Base-by-base conservation (phyloP, 768 basidiomycete genomes). In the Strobilomyces dryophilus region DNA sequence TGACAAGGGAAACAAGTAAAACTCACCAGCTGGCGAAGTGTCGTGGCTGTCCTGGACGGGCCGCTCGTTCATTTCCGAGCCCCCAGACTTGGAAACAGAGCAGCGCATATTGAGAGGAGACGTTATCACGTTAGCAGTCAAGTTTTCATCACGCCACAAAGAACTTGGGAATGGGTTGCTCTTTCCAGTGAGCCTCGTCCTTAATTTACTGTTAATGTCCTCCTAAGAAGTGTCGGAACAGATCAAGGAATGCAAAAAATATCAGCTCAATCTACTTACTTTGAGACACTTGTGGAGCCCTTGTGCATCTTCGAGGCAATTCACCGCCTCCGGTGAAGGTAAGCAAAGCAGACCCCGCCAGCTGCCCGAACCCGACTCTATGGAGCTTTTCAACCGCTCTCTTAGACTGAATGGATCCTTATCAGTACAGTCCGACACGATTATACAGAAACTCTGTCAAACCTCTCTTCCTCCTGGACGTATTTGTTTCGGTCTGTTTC, bases 401-500 rank as follows among this genome's bases (percentile, higher is more conserved):
- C 60, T 47, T n/a, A 61, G 55, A 15, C 60, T 61, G 29, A 10
- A 29, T 18, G 9, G 4, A 44, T 11, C 6, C 1, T 26, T 12
- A 34, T 54, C 35, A 61, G 34, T 3, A n/a, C 29, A 17, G 18
- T 37, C 26, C 11, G n/a, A 12, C 15, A 9, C 14, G 9, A 4
- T 27, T 36, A 20, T 14, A 15, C 8, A 7, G 9, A 15, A 32
- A 29, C 29, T 1, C 10, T 3, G 11, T 36, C 42, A 6, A 45
- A 61, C 60, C 45, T 47, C 8, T 20, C 7, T 5, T 50, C 60
- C 9, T 62, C 53, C 5, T 24, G 31, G 12, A 52, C 43, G 12
- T 47, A 47, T 17, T 5, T 9, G 3, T 10, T 42, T 17, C 51
- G 34, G 24, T 59, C 55, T 0, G 27, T 37, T 20, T 62, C 56